These are phyloP conservation scores for Antitrichia curtipendula DNA, from an alignment of 225 moss, liverwort and hornwort genomes.

Conservation along the genomic window DNA sequence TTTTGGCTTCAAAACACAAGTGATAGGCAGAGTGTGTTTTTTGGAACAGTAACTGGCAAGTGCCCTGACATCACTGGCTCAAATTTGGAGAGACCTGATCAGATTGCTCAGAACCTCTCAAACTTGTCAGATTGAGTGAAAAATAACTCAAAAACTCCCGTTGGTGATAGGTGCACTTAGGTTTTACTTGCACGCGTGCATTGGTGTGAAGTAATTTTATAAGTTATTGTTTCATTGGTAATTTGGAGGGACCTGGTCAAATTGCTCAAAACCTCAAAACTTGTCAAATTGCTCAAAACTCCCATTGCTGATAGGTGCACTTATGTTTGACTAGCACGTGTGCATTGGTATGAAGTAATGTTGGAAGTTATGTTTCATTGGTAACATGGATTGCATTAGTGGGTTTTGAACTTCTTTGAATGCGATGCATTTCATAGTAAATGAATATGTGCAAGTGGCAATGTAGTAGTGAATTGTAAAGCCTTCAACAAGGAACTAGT, in stretches of 20 bases:
- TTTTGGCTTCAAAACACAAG: background rate
- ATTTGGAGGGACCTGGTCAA: background rate
- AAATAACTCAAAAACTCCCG: fast-evolving
- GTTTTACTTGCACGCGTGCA: background rate
- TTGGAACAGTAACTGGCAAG: background rate
- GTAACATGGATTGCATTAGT: background rate
- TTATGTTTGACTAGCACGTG: background rate
- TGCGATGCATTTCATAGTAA: background rate
- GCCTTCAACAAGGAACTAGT: background rate
- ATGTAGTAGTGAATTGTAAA: background rate
- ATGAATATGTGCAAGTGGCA: background rate
- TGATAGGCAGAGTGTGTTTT: too few relatives aligned
- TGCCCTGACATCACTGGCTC: background rate
- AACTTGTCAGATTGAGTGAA: background rate
- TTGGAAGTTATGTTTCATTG: too few relatives aligned
- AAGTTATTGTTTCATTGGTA: background rate
- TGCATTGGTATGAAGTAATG: background rate
- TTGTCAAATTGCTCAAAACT: background rate
- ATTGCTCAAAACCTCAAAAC: background rate
- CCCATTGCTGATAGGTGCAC: background rate
- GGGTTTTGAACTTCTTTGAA: background rate
- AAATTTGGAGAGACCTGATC: background rate
- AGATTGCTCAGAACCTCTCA: too few relatives aligned
- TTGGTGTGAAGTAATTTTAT: background rate
- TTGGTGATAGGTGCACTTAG: background rate